phyloP scores from a whole-genome alignment of 495 filamentous ascomycete species.

The Acidiella bohemica region DNA sequence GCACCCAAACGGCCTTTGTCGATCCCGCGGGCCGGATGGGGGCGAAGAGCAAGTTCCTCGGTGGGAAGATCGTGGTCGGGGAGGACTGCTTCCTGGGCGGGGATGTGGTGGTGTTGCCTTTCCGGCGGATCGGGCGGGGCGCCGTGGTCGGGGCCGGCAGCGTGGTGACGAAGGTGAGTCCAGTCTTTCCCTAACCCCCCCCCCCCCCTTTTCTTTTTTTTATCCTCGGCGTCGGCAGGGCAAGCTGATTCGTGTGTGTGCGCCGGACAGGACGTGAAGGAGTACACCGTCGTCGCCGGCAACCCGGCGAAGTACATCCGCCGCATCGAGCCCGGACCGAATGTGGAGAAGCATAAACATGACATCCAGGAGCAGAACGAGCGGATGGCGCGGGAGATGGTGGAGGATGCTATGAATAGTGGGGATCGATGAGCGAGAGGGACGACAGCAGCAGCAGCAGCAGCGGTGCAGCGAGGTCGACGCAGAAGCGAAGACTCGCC shows the following conservation, averaged over 20 bases:
- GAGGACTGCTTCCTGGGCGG: slow-evolving; percentile 85
- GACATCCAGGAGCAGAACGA: slow-evolving; percentile 15
- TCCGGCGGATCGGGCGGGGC: slow-evolving; percentile 28
- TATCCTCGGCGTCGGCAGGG: no score
- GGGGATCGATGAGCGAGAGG: slow-evolving; percentile 5
- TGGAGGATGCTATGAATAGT: neutral
- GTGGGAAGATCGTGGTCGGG: slow-evolving; percentile 63
- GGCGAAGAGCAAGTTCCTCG: slow-evolving; percentile 56
- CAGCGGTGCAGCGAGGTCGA: no score
- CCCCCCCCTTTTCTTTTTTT: no score
- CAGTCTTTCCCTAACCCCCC: neutral
- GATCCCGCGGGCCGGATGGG: slow-evolving; percentile 66
- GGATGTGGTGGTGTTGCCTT: slow-evolving; percentile 63
- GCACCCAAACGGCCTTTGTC: slow-evolving; percentile 56
- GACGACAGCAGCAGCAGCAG: no score
- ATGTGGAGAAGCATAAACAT: slow-evolving; percentile 7
- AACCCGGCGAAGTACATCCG: slow-evolving; percentile 49
- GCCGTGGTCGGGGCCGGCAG: slow-evolving; percentile 28
- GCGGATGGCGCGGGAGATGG: slow-evolving; percentile 5
- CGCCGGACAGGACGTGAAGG: slow-evolving; percentile 45
- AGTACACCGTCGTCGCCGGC: slow-evolving; percentile 46
- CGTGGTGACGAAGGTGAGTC: slow-evolving; percentile 29
- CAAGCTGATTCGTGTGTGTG: no score
- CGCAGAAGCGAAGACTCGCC: no score
- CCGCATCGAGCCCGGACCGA: slow-evolving; percentile 27